Base-by-base conservation (phyloP, 192 early-diverging fungal genomes). In the Entomortierella lignicola region DNA sequence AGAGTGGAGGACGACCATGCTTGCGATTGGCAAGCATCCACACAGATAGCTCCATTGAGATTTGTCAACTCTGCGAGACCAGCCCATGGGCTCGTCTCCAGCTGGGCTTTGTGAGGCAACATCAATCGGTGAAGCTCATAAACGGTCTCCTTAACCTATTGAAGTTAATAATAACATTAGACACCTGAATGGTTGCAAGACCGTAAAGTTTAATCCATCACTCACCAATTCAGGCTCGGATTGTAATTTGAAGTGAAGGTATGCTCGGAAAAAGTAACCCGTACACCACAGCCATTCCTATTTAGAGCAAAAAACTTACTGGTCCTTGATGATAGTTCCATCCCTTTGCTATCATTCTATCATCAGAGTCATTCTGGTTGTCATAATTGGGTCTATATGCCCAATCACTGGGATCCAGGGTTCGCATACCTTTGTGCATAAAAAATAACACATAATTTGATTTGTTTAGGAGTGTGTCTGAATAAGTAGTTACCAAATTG, bases 31-130 rank as follows among this genome's bases (percentile, higher is more conserved):
- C 96, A 98, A 32, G 94, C 91, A 66, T 94, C 94, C 34, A 75
- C 55, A 72, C 98, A 99, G 34, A 87, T 82, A 7, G 75, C 89
- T 13, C 95, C 98, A 66, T 97, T 63, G 60, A 81, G 80, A 73
- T 99, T 99, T 10, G 98, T 99, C 65, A 99, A 81, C 83, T 99
- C 98, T n/a, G 97, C 96, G 50, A 99, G 81, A 18, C 98, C 98
- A 13, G 91, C 92, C 85, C 90, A 99, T 13, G 92, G 86, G 47
- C 87, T 92, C 31, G 57, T 82, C n/a, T 87, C 80, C 31, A 98
- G 88, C 44, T 89, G 87, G 25, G 87, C 80, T 84, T 96, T 96
- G 70, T 96, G 94, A 2, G 87, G 84, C 43, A 94, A 77, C 58
- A 97, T 86, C 44, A 91, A 82, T 11, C 89, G 89, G 59, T 93